Conservation (phyloP, 2,329 filamentous ascomycete species). For the Pseudocercospora cruenta region DNA sequence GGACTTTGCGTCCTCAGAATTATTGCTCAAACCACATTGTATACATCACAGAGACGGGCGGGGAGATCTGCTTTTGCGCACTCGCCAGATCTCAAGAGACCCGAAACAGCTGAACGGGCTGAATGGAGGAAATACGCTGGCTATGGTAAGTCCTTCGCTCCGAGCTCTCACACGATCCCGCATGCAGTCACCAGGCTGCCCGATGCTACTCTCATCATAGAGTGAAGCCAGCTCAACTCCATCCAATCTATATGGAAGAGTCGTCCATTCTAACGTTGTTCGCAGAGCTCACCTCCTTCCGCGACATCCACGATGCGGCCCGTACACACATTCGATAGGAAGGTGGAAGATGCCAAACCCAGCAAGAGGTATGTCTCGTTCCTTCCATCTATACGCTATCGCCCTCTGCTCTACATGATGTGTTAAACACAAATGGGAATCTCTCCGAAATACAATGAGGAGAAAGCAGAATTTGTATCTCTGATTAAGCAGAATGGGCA, state of each 20-base stretch:
- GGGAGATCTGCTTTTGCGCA: too few species aligned
- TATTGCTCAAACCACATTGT: not conserved
- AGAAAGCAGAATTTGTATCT: constrained; percentile 80
- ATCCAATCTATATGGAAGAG: too few species aligned
- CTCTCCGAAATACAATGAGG: constrained; percentile 97
- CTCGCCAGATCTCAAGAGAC: too few species aligned
- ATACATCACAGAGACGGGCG: not conserved
- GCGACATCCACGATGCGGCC: constrained; percentile 68
- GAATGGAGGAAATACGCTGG: not conserved
- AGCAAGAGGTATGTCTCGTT: constrained; percentile 71
- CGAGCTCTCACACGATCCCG: not conserved
- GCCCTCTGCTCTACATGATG: constrained; percentile 70
- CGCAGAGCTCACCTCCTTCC: constrained; percentile 65
- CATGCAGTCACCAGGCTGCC: too few species aligned
- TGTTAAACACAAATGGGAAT: constrained; percentile 96
- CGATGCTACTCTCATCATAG: too few species aligned
- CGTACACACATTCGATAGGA: constrained; percentile 74
- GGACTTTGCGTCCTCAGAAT: not conserved
- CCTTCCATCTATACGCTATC: constrained; percentile 9
- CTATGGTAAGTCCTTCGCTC: constrained; percentile 6
- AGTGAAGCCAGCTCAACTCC: not conserved
- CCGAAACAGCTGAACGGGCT: not conserved
- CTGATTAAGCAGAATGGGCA: constrained; percentile 52
- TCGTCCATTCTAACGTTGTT: not conserved
- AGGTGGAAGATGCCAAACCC: constrained; percentile 80